Base-by-base conservation (phyloP, 75 land plant genomes). In the Cupressus sempervirens region DNA sequence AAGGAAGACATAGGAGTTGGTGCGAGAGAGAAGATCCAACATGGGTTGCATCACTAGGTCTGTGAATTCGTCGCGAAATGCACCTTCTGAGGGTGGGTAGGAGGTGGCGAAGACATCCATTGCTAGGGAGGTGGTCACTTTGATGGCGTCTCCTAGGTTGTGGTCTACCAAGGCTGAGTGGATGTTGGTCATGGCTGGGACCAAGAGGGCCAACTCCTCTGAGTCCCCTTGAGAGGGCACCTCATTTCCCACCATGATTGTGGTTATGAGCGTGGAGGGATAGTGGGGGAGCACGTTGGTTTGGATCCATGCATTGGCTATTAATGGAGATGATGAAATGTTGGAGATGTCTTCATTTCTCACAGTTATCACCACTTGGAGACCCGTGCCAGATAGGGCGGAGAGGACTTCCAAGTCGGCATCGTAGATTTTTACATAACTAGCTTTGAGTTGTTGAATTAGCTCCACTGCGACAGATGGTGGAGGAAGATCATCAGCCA, bases 211-310 rank as follows among this genome's bases (percentile, higher is more conserved):
- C 72, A 48, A 38, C 41, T 43, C 30, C 4, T 56, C 72, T 35
- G 80, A 34, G 0, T 83, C 65, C 74, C 73, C 74, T 3, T 72
- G 13, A 23, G 90, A 84, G 36, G 88, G 86, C 32, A 89, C 82
- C 72, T 93, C 94, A 76, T 92, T 90, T 41, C 94, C 94, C 16
- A 90, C 94, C 20, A 91, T 85, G 30, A 93, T 87, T 82, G 86
- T 85, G 23, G 85, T 83, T 41, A 93, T 88, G 52, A 76, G 83
- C 14, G 90, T 90, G 2, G 29, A 29, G 16, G 85, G 84, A 10
- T 88, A 30, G 81, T 86, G 86, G 36, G 90, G 89, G 58, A 87
- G 82, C 41, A 93, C 85, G 50, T 93, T 90, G 29, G 36, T 13
- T 41, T 84, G 76, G 23, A 93, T 62, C 93, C 94, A 93, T 20